These are phyloP conservation scores for Mollisia scopiformis DNA, from an alignment of 2,329 filamentous ascomycete species.

Conservation along the genomic window DNA sequence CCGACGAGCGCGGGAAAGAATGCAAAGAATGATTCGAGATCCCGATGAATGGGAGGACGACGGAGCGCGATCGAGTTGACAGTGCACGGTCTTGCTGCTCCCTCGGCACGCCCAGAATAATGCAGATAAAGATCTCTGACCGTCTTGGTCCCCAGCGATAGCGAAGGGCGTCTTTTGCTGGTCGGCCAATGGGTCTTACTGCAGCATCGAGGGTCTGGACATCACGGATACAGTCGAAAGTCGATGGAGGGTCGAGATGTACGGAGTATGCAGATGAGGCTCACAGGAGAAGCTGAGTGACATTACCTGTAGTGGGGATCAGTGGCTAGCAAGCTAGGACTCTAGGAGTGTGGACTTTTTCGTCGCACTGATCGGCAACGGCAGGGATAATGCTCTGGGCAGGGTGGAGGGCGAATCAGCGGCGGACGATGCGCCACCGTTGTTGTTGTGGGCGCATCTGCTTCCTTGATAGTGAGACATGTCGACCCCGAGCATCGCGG, in stretches of 20 bases:
- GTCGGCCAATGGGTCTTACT: background rate
- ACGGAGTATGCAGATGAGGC: conserved; percentile 10
- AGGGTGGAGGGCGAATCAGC: background rate
- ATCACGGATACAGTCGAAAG: conserved; percentile 21
- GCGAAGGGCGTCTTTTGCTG: background rate
- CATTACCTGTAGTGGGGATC: background rate
- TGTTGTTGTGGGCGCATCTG: background rate
- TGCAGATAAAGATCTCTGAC: background rate
- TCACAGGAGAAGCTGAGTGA: conserved; percentile 3
- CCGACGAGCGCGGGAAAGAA: background rate
- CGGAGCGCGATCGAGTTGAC: background rate
- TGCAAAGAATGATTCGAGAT: background rate
- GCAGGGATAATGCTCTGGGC: background rate
- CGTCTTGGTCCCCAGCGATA: background rate
- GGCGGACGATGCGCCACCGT: background rate
- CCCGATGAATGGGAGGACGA: background rate
- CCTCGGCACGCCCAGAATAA: background rate
- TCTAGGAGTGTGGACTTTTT: background rate
- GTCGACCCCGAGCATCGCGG: no score
- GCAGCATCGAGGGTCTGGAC: conserved; percentile 14
- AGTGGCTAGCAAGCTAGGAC: no score
- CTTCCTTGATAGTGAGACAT: background rate
- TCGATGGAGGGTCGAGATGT: no score
- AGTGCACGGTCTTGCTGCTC: background rate
- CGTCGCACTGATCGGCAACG: no score